Conservation (phyloP, 257 asterid genomes). For the Penstemon eatonii region DNA sequence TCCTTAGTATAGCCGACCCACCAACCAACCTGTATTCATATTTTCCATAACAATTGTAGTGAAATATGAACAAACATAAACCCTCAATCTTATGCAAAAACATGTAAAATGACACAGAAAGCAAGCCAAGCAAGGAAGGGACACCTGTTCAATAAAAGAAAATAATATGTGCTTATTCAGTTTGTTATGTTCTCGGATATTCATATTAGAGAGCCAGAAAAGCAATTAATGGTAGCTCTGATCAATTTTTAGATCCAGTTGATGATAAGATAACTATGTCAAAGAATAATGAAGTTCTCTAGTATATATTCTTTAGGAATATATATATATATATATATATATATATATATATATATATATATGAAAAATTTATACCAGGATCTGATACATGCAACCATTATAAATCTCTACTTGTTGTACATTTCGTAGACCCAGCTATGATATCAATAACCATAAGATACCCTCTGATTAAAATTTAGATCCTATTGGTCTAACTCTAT, state of each 20-base stretch:
- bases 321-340: too few species aligned
- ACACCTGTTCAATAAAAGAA: too few species aligned
- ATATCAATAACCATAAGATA: too few species aligned
- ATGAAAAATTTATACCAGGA: too few species aligned
- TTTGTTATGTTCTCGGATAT: background rate
- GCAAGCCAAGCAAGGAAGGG: constrained; percentile 12
- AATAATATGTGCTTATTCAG: background rate
- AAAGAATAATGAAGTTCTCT: background rate
- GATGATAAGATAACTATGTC: too few species aligned
- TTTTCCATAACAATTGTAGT: background rate
- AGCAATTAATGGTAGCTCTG: background rate
- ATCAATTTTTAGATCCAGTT: too few species aligned
- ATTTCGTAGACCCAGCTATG: too few species aligned
- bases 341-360: too few species aligned
- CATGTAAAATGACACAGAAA: constrained; percentile 16
- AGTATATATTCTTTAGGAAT: background rate
- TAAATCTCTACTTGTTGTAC: too few species aligned
- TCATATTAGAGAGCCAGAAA: background rate
- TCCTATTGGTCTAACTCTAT: too few species aligned
- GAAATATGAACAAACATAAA: constrained; percentile 21
- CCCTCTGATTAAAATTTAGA: too few species aligned
- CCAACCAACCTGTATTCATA: constrained; percentile 85
- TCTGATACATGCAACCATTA: too few species aligned
- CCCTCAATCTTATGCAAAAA: constrained; percentile 16
- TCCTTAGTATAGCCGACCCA: constrained; percentile 96